Conservation (phyloP, 129 eudicot genomes). For the Daucus carota region DH1_v3.0 NC_030381.2:41180001-41180500, state of each 20-base stretch:
- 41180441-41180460: no score
- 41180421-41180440: no score
- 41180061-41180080: neutral
- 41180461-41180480: no score
- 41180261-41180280: no score
- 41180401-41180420: no score
- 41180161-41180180: neutral
- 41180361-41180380: no score
- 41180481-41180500: no score
- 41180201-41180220: neutral
- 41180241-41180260: neutral
- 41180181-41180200: neutral
- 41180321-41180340: no score
- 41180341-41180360: no score
- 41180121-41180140: neutral
- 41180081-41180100: neutral
- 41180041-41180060: conserved; percentile 8
- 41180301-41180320: no score
- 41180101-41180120: neutral
- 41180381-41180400: no score
- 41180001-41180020: conserved; percentile 52
- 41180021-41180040: conserved; percentile 28
- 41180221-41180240: neutral
- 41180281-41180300: no score
- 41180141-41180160: neutral